phyloP scores from a whole-genome alignment of 495 filamentous ascomycete species.

The Chaetomidium leptoderma region DNA sequence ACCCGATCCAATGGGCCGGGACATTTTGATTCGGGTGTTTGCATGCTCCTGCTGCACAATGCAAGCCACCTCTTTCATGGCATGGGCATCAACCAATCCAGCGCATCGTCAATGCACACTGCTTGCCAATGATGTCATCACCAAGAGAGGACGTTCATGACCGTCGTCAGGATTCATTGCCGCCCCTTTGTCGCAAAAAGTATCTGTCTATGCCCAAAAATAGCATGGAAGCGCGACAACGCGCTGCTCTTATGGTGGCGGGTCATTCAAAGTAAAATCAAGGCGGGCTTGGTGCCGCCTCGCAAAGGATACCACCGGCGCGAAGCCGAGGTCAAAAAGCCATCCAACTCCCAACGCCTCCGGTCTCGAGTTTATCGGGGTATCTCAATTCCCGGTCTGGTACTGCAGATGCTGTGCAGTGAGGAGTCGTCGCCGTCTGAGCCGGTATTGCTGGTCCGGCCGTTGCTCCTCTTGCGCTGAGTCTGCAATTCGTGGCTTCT shows the following conservation, averaged over 20 bases:
- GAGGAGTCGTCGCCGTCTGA: background rate
- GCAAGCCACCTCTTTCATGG: background rate
- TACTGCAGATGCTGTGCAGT: background rate
- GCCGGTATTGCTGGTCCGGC: background rate
- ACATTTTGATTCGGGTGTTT: background rate
- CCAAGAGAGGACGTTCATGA: background rate
- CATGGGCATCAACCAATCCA: background rate
- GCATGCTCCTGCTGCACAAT: slow-evolving; percentile 7
- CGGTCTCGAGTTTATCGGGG: slow-evolving; percentile 5
- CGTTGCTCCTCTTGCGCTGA: background rate
- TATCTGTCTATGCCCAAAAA: background rate
- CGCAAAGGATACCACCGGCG: background rate
- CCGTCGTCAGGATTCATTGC: background rate
- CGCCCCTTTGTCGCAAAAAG: background rate
- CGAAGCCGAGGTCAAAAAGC: background rate
- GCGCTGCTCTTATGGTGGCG: background rate
- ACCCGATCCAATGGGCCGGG: slow-evolving; percentile 1
- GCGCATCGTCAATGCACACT: background rate
- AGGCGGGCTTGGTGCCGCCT: background rate
- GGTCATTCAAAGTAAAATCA: background rate
- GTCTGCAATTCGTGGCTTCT: background rate
- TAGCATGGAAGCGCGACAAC: background rate
- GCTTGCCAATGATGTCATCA: slow-evolving; percentile 6
- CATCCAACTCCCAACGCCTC: slow-evolving; percentile 4
- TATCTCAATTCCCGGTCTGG: slow-evolving; percentile 5